These are phyloP conservation scores for Tolypocladium album DNA, from an alignment of 2,329 filamentous ascomycete genomes.

Conservation along the genomic window DNA sequence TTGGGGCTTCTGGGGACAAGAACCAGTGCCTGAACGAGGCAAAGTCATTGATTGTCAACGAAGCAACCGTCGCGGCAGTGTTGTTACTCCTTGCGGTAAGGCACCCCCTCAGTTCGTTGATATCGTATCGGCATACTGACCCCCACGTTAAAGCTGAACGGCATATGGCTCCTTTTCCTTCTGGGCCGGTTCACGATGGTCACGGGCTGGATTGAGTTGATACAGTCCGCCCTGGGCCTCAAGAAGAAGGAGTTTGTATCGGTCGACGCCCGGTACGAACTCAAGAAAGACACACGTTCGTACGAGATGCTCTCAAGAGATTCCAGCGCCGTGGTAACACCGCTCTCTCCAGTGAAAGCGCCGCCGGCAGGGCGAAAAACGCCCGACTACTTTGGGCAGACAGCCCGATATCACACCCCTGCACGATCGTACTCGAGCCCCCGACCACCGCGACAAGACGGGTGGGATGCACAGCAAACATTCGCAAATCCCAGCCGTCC, in stretches of 20 bases:
- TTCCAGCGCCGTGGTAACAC: slow-evolving; percentile 43
- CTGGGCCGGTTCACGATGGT: slow-evolving; percentile 80
- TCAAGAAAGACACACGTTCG: slow-evolving; percentile 53
- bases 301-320: slow-evolving; percentile 72
- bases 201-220: slow-evolving; percentile 65
- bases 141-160: slow-evolving; percentile 52
- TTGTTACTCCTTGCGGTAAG: slow-evolving; percentile 71
- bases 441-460: slow-evolving; percentile 30
- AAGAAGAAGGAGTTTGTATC: slow-evolving; percentile 77
- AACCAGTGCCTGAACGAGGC: slow-evolving; percentile 54
- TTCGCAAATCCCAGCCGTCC: slow-evolving; percentile 21
- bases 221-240: slow-evolving; percentile 35
- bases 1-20: slow-evolving; percentile 43
- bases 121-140: slow-evolving; percentile 9
- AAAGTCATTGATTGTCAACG: slow-evolving; percentile 53
- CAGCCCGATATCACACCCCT: slow-evolving; percentile 44
- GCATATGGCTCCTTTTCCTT: slow-evolving; percentile 74
- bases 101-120: slow-evolving; percentile 6
- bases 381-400: slow-evolving; percentile 45
- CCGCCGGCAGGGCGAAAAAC: slow-evolving; percentile 30
- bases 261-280: slow-evolving; percentile 59
- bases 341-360: slow-evolving; percentile 28
- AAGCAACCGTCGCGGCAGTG: slow-evolving; percentile 70
- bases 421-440: slow-evolving; percentile 46
- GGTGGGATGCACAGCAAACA: slow-evolving; percentile 32